Percentiles rank a stretch among this genome's conserved stretches.
Evolutionary conservation across 768 basidiomycete genomes (phyloP).

Genomic region (Pisolithus microcarpus): DNA sequence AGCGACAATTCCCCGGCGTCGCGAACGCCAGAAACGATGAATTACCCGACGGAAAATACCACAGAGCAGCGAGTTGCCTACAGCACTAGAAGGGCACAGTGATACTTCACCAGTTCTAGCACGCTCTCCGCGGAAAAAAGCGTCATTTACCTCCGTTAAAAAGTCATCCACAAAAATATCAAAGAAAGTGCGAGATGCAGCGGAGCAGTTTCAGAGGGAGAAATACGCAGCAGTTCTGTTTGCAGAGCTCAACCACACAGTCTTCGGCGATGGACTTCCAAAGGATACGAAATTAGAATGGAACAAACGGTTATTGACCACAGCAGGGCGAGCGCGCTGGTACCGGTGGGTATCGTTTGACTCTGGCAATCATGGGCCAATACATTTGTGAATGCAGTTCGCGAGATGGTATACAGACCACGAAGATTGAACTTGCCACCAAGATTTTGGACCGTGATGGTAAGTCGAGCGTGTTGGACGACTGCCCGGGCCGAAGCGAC

Average conservation of each 20-base stretch:
- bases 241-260: slow-evolving; percentile 45
- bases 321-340: slow-evolving; percentile 66
- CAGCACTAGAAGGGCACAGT: neutral
- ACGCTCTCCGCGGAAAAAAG: slow-evolving; percentile 6
- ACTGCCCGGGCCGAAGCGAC: neutral
- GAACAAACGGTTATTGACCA: slow-evolving; percentile 59
- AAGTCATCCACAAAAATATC: slow-evolving; percentile 18
- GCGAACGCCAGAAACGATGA: slow-evolving; percentile 36
- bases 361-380: neutral
- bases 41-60: slow-evolving; percentile 5
- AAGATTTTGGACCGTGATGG: slow-evolving; percentile 78
- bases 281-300: slow-evolving; percentile 50
- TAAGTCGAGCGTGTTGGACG: slow-evolving; percentile 22
- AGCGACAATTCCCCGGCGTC: slow-evolving; percentile 45
- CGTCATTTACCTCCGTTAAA: slow-evolving; percentile 1
- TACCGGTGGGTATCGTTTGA: slow-evolving; percentile 36
- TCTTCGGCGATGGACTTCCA: slow-evolving; percentile 54
- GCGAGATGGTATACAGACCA: slow-evolving; percentile 49
- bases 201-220: slow-evolving; percentile 39
- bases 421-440: slow-evolving; percentile 70
- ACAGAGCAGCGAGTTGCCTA: neutral
- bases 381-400: slow-evolving; percentile 30
- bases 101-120: slow-evolving; percentile 5
- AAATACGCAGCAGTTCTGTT: slow-evolving; percentile 57
- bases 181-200: slow-evolving; percentile 38